Evolutionary conservation across 495 filamentous ascomycete genomes (phyloP).

Genomic region (Aspergillus ellipticus): DNA sequence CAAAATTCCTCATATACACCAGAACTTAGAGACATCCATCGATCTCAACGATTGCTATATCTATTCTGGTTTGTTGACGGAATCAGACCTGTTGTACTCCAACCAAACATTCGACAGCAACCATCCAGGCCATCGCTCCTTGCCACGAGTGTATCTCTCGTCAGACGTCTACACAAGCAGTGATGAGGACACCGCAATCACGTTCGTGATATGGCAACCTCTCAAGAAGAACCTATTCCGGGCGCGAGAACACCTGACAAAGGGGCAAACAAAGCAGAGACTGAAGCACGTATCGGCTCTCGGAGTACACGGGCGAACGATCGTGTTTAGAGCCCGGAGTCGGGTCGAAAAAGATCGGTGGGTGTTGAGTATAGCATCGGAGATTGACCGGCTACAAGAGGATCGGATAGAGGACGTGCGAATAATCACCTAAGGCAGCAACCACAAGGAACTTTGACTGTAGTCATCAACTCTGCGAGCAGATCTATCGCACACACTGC

Average conservation of each 20-base stretch:
- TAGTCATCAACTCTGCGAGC: neutral
- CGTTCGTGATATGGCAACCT: constrained; percentile 72
- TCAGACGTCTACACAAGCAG: constrained; percentile 62
- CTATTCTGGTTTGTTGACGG: constrained; percentile 65
- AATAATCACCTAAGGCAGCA: constrained; percentile 25
- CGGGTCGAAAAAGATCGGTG: constrained; percentile 71
- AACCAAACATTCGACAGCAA: constrained; percentile 69
- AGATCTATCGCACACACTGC: neutral
- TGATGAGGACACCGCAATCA: constrained; percentile 69
- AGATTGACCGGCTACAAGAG: constrained; percentile 67
- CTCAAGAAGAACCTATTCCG: constrained; percentile 57
- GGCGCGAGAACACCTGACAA: constrained; percentile 41
- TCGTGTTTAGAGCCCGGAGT: constrained; percentile 69
- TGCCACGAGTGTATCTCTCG: constrained; percentile 60
- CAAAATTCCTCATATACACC: constrained; percentile 59
- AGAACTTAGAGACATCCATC: constrained; percentile 55
- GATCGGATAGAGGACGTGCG: constrained; percentile 56
- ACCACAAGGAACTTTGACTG: neutral
- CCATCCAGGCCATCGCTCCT: constrained; percentile 58
- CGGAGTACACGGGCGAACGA: constrained; percentile 60
- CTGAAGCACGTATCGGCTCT: constrained; percentile 52
- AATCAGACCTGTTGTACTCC: constrained; percentile 63
- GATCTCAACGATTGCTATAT: constrained; percentile 68
- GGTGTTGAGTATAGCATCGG: constrained; percentile 68
- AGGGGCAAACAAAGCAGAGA: constrained; percentile 39